A percentile compares a stretch with the other conserved stretches of the same genome.
These are phyloP conservation scores for Cryphonectria carpinicola DNA, from an alignment of 2,329 filamentous ascomycete species.

Conservation along the genomic window DNA sequence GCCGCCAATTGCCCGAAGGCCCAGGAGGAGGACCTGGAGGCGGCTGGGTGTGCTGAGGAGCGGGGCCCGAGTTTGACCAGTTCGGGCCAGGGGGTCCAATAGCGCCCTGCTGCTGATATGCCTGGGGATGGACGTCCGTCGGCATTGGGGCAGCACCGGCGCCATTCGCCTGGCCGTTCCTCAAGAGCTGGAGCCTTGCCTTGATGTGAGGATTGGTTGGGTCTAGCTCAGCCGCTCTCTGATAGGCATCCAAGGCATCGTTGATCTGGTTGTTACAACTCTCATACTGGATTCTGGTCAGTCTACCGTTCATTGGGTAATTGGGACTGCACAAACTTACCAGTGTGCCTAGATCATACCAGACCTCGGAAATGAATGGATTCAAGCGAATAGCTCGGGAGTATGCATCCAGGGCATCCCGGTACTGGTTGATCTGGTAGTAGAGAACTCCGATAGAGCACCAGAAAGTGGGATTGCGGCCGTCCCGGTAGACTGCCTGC, in stretches of 20 bases:
- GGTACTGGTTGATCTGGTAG: conserved; percentile 99
- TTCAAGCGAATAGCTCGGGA: conserved; percentile 95
- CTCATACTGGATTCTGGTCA: conserved; percentile 70
- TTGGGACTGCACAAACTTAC: conserved; percentile 56
- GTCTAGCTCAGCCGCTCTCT: conserved; percentile 91
- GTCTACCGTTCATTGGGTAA: conserved; percentile 30
- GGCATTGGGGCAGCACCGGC: conserved; percentile 82
- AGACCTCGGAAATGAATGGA: conserved; percentile 97
- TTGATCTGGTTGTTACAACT: conserved; percentile 98
- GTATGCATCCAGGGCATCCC: conserved; percentile 96
- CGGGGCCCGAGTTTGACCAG: conserved; percentile 80
- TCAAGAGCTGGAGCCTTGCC: conserved; percentile 85
- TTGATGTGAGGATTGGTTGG: conserved; percentile 95
- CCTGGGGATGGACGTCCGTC: conserved; percentile 93
- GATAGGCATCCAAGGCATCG: conserved; percentile 94
- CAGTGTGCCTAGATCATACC: conserved; percentile 96
- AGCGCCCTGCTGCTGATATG: conserved; percentile 83
- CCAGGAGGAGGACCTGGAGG: conserved; percentile 54
- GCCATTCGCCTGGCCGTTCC: conserved; percentile 76
- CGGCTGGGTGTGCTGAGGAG: conserved; percentile 55
- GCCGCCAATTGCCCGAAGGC: conserved; percentile 62
- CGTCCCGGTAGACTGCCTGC: conserved; percentile 97
- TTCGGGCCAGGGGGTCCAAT: conserved; percentile 84
- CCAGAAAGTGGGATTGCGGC: conserved; percentile 98
- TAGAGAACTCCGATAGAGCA: conserved; percentile 98